Evolutionary conservation across 257 asterid species (phyloP).

Genomic region (Solanum ossicruentum): DNA sequence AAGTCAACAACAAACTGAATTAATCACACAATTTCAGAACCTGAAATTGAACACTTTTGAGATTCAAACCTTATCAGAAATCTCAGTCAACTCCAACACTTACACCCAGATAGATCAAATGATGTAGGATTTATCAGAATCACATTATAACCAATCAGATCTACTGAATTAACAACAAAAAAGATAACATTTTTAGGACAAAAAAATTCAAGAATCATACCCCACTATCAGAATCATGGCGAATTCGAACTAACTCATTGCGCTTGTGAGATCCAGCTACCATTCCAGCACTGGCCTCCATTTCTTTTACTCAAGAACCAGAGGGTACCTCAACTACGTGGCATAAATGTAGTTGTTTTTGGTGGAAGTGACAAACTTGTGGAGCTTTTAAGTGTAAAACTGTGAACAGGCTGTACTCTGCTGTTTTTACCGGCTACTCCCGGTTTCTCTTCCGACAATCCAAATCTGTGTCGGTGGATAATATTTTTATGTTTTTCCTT

Average conservation of each 20-base stretch:
- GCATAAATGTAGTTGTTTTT: too few species aligned
- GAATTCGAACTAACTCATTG: conserved; percentile 59
- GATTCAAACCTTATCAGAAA: neutral
- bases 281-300: conserved; percentile 79
- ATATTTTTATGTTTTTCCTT: neutral
- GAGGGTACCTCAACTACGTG: too few species aligned
- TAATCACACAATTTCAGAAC: neutral
- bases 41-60: neutral
- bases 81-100: too few species aligned
- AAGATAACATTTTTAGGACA: neutral
- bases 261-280: conserved; percentile 86
- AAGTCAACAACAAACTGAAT: neutral
- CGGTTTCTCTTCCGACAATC: neutral
- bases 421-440: neutral
- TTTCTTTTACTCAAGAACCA: neutral
- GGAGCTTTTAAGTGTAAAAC: neutral
- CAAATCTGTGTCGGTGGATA: conserved; percentile 12
- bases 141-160: too few species aligned
- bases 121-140: neutral
- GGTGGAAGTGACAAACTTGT: neutral
- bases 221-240: conserved; percentile 76
- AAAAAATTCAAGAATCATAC: conserved; percentile 15
- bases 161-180: neutral
- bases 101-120: too few species aligned
- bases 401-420: conserved; percentile 5